Percentiles rank a stretch among this genome's conserved stretches.
Evolutionary conservation across 1,284 basidiomycete species (phyloP).

Genomic region (Puccinia hordei): DNA sequence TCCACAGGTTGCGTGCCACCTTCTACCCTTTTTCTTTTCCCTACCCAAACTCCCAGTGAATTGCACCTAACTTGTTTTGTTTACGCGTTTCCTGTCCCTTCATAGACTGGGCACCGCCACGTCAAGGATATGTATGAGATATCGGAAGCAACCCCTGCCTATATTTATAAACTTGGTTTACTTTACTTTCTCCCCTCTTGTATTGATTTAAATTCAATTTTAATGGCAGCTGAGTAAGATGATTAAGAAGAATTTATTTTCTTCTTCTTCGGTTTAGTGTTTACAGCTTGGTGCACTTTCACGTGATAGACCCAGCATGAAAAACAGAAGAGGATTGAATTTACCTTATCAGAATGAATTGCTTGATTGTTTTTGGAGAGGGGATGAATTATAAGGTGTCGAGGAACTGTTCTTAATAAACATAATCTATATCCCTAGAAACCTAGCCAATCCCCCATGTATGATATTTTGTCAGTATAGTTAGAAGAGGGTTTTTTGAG

Average conservation of each 20-base stretch:
- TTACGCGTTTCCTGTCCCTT: neutral
- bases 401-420: too few species aligned
- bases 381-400: too few species aligned
- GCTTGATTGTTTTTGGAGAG: too few species aligned
- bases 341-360: too few species aligned
- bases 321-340: too few species aligned
- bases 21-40: neutral
- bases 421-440: too few species aligned
- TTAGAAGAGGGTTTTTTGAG: too few species aligned
- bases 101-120: constrained; percentile 22
- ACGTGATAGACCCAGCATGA: too few species aligned
- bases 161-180: neutral
- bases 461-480: too few species aligned
- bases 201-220: constrained; percentile 17
- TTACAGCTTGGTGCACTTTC: too few species aligned
- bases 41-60: neutral
- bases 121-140: constrained; percentile 33
- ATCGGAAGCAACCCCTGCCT: neutral
- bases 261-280: neutral
- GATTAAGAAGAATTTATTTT: neutral
- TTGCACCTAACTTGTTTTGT: neutral
- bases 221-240: constrained; percentile 15
- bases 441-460: too few species aligned
- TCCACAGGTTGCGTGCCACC: constrained; percentile 27
- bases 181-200: constrained; percentile 12